Evolutionary conservation across 1,139 yeast genomes (phyloP).

Genomic region (Yamadazyma conglobata): DNA sequence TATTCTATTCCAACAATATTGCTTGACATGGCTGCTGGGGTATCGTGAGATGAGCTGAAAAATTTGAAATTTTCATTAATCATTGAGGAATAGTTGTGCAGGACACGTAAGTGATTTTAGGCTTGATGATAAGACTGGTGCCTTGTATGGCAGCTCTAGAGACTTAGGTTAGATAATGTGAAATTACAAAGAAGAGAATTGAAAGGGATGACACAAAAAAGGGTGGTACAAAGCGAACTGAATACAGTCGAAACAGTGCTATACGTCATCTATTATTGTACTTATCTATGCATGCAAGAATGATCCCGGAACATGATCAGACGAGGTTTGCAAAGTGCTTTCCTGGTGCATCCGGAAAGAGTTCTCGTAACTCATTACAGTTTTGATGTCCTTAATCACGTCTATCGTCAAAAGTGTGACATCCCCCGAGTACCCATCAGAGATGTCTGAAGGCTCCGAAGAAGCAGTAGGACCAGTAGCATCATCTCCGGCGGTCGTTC

Average conservation of each 20-base stretch:
- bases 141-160: too few relatives aligned
- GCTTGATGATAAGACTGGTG: too few relatives aligned
- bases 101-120: too few relatives aligned
- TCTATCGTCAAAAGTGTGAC: constrained; percentile 31
- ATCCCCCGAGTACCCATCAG: constrained; percentile 43
- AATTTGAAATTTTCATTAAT: constrained; percentile 3
- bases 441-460: constrained; percentile 13
- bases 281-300: constrained; percentile 3
- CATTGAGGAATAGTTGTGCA: too few relatives aligned
- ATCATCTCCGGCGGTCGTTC: not conserved
- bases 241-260: too few relatives aligned
- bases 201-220: too few relatives aligned
- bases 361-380: constrained; percentile 19
- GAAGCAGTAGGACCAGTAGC: too few relatives aligned
- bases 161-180: too few relatives aligned
- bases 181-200: too few relatives aligned
- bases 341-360: constrained; percentile 2
- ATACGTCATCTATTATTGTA: not conserved
- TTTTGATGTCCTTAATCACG: constrained; percentile 20
- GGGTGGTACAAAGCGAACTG: too few relatives aligned
- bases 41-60: constrained; percentile 9
- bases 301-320: constrained; percentile 5
- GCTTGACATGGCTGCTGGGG: constrained; percentile 5
- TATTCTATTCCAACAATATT: constrained; percentile 86
- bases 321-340: not conserved